These are phyloP conservation scores for Daedaleopsis nitida DNA, from an alignment of 768 basidiomycete genomes.

Conservation along the genomic window DNA sequence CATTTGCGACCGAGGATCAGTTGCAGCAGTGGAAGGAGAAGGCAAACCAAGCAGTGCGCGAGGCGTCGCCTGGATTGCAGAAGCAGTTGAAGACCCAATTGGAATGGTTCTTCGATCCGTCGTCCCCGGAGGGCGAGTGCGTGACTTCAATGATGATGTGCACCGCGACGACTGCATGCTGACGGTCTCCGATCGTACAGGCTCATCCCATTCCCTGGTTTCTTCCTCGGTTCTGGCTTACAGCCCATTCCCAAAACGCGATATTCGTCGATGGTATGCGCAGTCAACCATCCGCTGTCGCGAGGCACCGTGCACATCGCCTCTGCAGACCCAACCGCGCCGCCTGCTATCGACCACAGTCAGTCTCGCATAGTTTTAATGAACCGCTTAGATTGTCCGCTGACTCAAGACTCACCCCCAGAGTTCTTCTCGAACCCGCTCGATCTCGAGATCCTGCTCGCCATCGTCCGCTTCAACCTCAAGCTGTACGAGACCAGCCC, in stretches of 20 bases:
- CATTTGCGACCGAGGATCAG: background rate
- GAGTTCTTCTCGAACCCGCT: conserved; percentile 15
- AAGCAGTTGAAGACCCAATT: conserved; percentile 6
- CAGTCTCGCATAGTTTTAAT: background rate
- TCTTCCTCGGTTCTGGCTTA: background rate
- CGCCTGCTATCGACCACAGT: conserved; percentile 31
- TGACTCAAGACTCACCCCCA: background rate
- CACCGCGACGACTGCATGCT: background rate
- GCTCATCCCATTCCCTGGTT: conserved; percentile 3
- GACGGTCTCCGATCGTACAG: background rate
- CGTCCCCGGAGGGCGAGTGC: conserved; percentile 8
- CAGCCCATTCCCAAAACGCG: background rate
- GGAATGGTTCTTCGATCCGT: conserved; percentile 7
- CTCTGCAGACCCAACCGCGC: conserved; percentile 26
- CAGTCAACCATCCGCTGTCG: conserved; percentile 6
- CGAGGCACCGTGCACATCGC: conserved; percentile 21
- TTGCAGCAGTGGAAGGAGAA: background rate
- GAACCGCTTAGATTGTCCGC: background rate
- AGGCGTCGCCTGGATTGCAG: background rate
- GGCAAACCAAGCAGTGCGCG: background rate
- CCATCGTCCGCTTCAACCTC: conserved; percentile 1
- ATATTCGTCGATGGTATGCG: conserved; percentile 6
- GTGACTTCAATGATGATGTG: background rate
- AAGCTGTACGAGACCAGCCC: background rate
- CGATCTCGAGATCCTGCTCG: conserved; percentile 8